Base-by-base conservation (phyloP, 495 filamentous ascomycete species). In the Neurospora sp. region DNA sequence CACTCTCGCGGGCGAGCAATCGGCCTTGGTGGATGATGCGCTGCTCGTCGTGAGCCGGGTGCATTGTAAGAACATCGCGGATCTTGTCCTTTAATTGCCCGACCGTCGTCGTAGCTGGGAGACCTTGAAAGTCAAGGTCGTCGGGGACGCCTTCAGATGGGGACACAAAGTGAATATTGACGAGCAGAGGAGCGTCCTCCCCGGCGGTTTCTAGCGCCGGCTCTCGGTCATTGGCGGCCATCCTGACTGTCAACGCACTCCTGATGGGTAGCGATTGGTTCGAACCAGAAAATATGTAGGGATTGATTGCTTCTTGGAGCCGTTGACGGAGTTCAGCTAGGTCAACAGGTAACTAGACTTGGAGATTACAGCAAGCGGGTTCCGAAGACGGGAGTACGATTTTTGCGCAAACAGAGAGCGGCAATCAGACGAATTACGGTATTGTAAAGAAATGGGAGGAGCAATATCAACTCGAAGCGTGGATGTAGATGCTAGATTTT, bases 11-110 rank as follows among this genome's bases (percentile, higher is more conserved):
- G 22, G 79, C 73, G 22, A 93, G 82, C 41, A 88, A 79, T 69
- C 87, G 88, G 9, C 91, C 92, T 72, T 87, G 82, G 74, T 91
- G 89, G 37, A 93, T 93, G 59, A 94, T 77, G 12, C 90, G 84
- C 76, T 93, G 91, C 5, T 82, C 82, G 5, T 79, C 87, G 77
- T 86, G 81, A 3, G 83, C 69, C 40, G 91, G 88, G 10, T 84
- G 87, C 42, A 82, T 84, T 6, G 84, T 80, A n/a, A 92, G 78
- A 16, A 78, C 74, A 72, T 87, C 81, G 16, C 86, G 84, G 73
- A 94, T 89, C 71, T 82, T 88, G 6, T 82, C 81, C 77, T 90
- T 92, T 22, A 94, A 78, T 74, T 89, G 81, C 18, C 82, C 85
- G 40, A 93, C 76, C 3, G 89, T 92, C 0, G 86, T 87, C 1